phyloP scores from a whole-genome alignment of 352 stramenopile genomes.

The Plasmopara viticola region DNA sequence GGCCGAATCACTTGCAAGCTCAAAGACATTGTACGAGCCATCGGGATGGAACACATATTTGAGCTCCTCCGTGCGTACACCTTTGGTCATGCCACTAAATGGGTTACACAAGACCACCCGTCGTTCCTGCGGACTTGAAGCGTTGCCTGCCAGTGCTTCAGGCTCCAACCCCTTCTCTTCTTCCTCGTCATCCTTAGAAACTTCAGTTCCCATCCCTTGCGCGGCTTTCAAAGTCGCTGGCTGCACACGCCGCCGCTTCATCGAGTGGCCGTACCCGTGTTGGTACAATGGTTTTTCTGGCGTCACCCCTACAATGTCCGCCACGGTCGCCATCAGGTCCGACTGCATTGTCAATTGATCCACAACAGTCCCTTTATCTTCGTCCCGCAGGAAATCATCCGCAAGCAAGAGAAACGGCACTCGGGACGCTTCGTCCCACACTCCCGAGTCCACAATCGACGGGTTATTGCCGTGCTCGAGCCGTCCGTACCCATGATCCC shows the following conservation, averaged over 20 bases:
- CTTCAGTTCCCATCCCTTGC: no score
- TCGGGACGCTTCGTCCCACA: conserved; percentile 58
- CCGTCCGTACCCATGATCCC: conserved; percentile 59
- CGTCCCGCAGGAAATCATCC: conserved; percentile 46
- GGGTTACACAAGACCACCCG: conserved; percentile 62
- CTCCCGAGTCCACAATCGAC: conserved; percentile 47
- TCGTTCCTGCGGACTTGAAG: conserved; percentile 26
- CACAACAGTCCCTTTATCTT: conserved; percentile 41
- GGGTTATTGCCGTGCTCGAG: conserved; percentile 70
- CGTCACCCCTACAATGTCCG: conserved; percentile 51
- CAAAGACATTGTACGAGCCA: conserved; percentile 62
- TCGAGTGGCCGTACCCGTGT: conserved; percentile 63
- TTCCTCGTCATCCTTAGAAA: conserved; percentile 10
- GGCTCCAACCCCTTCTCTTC: conserved; percentile 7
- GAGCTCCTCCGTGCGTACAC: conserved; percentile 51
- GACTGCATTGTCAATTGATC: conserved; percentile 64
- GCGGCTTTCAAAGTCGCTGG: background rate
- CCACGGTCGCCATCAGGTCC: conserved; percentile 67
- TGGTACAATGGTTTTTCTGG: conserved; percentile 46
- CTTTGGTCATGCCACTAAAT: conserved; percentile 65
- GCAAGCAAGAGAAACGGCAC: conserved; percentile 63
- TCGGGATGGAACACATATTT: conserved; percentile 74
- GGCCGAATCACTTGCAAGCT: conserved; percentile 32
- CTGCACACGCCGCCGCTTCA: conserved; percentile 41
- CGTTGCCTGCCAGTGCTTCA: conserved; percentile 13